Evolutionary conservation across 2,329 filamentous ascomycete species (phyloP).

Genomic region (Claviceps humidiphila): DNA sequence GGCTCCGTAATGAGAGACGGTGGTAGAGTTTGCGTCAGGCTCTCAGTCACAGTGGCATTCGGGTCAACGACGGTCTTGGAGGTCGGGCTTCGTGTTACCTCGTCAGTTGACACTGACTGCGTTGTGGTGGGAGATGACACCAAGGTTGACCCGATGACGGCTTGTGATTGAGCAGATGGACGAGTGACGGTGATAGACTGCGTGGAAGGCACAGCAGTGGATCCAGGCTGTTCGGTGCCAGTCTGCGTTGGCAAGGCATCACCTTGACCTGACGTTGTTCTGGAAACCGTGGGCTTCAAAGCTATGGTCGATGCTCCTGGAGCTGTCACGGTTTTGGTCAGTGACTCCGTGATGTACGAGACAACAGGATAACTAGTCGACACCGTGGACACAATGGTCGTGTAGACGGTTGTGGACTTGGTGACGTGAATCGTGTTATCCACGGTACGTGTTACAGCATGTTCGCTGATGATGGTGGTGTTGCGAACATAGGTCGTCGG

Average conservation of each 20-base stretch:
- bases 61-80: conserved; percentile 20
- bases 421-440: conserved; percentile 7
- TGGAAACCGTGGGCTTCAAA: conserved; percentile 4
- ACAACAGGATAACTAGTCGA: conserved; percentile 9
- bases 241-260: conserved; percentile 8
- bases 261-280: conserved; percentile 1
- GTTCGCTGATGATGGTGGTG: conserved; percentile 5
- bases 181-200: conserved; percentile 14
- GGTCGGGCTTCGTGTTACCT: conserved; percentile 9
- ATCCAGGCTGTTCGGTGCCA: conserved; percentile 1
- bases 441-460: conserved; percentile 9
- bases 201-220: conserved; percentile 14
- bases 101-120: conserved; percentile 7
- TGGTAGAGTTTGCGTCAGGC: conserved; percentile 15
- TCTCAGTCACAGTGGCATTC: conserved; percentile 18
- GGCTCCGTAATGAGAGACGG: conserved; percentile 17
- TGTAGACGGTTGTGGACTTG: conserved; percentile 5
- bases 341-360: conserved; percentile 5
- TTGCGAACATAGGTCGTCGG: conserved; percentile 8
- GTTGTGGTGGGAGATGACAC: conserved; percentile 5
- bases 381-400: conserved; percentile 7
- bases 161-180: conserved; percentile 11
- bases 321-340: conserved; percentile 4
- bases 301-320: conserved; percentile 6
- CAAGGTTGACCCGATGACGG: conserved; percentile 6